phyloP scores from a whole-genome alignment of 2,329 filamentous ascomycete species.

The Chlorencoelia australis region DNA sequence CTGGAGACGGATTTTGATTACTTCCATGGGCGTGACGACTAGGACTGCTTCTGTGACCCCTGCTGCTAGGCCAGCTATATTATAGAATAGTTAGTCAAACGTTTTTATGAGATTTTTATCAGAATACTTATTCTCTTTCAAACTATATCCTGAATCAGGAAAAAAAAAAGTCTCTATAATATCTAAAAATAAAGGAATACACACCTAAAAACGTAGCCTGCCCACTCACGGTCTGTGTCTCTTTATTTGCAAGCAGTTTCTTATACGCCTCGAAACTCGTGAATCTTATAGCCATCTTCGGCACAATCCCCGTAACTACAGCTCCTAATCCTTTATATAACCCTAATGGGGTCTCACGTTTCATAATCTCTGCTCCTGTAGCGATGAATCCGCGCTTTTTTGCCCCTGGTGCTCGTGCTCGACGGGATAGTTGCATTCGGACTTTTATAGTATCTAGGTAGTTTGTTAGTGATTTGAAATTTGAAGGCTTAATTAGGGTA shows the following conservation, averaged over 20 bases:
- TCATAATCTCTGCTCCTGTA: slow-evolving; percentile 79
- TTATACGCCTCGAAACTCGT: slow-evolving; percentile 97
- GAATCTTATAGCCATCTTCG: slow-evolving; percentile 99
- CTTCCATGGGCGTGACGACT: slow-evolving; percentile 97
- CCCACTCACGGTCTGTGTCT: slow-evolving; percentile 58
- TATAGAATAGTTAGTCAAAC: too few species aligned
- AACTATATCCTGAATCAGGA: background rate
- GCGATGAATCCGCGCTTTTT: slow-evolving; percentile 79
- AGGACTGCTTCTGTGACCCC: slow-evolving; percentile 94
- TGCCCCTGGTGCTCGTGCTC: slow-evolving; percentile 69
- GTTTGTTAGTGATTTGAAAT: background rate
- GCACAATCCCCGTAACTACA: slow-evolving; percentile 89
- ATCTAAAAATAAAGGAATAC: slow-evolving; percentile 32
- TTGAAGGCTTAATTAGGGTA: background rate
- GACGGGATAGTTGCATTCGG: slow-evolving; percentile 92
- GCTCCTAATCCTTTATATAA: slow-evolving; percentile 98
- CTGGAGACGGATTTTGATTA: slow-evolving; percentile 96
- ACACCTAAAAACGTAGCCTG: slow-evolving; percentile 61
- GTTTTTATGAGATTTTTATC: too few species aligned
- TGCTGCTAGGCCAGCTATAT: slow-evolving; percentile 70
- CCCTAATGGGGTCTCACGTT: slow-evolving; percentile 81
- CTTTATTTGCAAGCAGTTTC: slow-evolving; percentile 60
- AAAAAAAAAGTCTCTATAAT: background rate
- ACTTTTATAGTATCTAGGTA: slow-evolving; percentile 87
- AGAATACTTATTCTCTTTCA: too few species aligned